A percentile compares a stretch with the other conserved stretches of the same genome.
Evolutionary conservation across 2,329 filamentous ascomycete genomes (phyloP).

Genomic region (Ceratocystis albifundus): DNA sequence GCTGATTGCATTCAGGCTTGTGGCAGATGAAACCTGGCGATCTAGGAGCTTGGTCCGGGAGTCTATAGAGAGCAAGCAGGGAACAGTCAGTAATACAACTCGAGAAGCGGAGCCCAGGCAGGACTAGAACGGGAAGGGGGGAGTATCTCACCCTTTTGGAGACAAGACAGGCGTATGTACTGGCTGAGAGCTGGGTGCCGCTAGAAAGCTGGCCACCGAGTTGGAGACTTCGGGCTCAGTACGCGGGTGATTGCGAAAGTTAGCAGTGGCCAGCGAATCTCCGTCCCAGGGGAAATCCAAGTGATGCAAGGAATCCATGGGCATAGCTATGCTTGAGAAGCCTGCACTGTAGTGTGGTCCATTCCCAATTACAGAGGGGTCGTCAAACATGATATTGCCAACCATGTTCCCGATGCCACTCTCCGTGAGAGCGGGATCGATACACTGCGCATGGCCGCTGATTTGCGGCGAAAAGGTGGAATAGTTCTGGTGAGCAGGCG

Average conservation of each 20-base stretch:
- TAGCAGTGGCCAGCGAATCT: background rate
- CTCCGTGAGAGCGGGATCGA: constrained; percentile 4
- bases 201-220: background rate
- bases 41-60: background rate
- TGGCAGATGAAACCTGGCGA: constrained; percentile 29
- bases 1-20: constrained; percentile 34
- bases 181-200: background rate
- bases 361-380: too few relatives aligned
- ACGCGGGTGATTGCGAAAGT: background rate
- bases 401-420: background rate
- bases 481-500: background rate
- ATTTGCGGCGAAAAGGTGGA: constrained; percentile 8
- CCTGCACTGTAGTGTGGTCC: too few relatives aligned
- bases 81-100: background rate
- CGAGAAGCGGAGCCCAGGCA: background rate
- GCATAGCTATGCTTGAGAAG: too few relatives aligned
- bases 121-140: background rate
- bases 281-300: too few relatives aligned
- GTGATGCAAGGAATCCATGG: too few relatives aligned
- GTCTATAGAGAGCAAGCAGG: background rate
- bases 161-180: background rate
- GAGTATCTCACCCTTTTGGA: background rate
- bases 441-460: background rate
- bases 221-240: background rate
- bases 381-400: accelerated